Conservation (phyloP, 805 yeast genomes). For the Tetrapisispora arboricola region DNA sequence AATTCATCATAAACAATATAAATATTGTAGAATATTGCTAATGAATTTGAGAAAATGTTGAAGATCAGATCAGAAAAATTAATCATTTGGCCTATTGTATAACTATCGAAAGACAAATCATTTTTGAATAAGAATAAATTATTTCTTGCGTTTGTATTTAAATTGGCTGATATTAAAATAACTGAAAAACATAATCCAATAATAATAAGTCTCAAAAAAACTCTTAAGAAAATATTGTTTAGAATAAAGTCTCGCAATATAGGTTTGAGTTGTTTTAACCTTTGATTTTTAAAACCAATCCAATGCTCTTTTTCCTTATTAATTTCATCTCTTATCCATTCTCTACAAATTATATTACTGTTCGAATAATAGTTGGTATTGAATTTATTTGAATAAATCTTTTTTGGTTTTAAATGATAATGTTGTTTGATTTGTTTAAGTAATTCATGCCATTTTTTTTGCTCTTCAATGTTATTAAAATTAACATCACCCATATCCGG, state of each 20-base stretch:
- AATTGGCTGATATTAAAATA: not conserved
- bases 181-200: not conserved
- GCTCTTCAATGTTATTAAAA: conserved; percentile 14
- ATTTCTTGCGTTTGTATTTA: not conserved
- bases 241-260: conserved; percentile 48
- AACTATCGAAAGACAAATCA: not conserved
- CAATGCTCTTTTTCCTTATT: conserved; percentile 21
- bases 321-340: conserved; percentile 13
- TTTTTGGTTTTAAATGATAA: conserved; percentile 1
- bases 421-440: conserved; percentile 12
- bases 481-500: not conserved
- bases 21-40: conserved; percentile 2
- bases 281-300: conserved; percentile 33
- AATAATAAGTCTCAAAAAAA: conserved; percentile 47
- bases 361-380: not conserved
- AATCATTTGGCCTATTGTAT: not conserved
- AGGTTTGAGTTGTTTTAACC: conserved; percentile 58
- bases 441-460: conserved; percentile 23
- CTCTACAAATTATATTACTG: conserved; percentile 1
- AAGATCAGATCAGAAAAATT: not conserved
- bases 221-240: conserved; percentile 74
- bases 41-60: not conserved
- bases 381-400: not conserved
- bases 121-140: not conserved
- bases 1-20: conserved; percentile 79